These are phyloP conservation scores for Cercospora canescens DNA, from an alignment of 2,329 filamentous ascomycete genomes.

Conservation along the genomic window DNA sequence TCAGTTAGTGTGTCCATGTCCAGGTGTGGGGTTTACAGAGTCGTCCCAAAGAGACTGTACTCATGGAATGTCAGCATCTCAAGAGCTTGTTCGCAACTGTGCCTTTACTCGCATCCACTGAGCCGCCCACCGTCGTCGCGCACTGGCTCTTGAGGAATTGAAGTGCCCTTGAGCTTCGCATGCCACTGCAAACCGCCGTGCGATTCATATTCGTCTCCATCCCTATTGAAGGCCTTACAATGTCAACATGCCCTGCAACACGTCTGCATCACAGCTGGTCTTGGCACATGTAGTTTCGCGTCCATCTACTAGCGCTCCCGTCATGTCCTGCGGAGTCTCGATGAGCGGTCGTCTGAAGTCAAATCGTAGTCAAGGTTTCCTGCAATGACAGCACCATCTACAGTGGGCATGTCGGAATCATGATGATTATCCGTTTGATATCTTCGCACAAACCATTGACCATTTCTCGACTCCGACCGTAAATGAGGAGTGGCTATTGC, in stretches of 20 bases:
- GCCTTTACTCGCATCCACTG: not conserved
- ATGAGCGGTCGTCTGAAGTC: slow-evolving; percentile 6
- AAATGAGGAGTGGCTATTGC: not conserved
- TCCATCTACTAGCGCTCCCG: slow-evolving; percentile 2
- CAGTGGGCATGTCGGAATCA: not conserved
- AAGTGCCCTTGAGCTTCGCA: not conserved
- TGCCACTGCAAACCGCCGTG: slow-evolving; percentile 1
- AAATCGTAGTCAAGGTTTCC: slow-evolving; percentile 1
- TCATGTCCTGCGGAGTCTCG: not conserved
- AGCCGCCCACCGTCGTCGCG: not conserved
- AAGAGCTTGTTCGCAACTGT: not conserved
- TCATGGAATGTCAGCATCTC: too few species aligned
- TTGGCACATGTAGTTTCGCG: not conserved
- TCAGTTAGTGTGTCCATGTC: too few species aligned
- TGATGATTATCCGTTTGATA: not conserved
- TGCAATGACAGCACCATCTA: not conserved
- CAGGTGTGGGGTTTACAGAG: too few species aligned
- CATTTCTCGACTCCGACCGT: not conserved
- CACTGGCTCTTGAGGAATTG: not conserved
- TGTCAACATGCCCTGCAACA: not conserved
- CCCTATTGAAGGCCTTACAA: slow-evolving; percentile 3
- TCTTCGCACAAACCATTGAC: not conserved
- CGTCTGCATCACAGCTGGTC: not conserved
- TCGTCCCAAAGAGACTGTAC: too few species aligned
- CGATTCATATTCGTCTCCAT: slow-evolving; percentile 9